A percentile compares a stretch with the other conserved stretches of the same genome.
Evolutionary conservation across 179 eudicot species (phyloP).

Genomic region (Beta lomatogona): DNA sequence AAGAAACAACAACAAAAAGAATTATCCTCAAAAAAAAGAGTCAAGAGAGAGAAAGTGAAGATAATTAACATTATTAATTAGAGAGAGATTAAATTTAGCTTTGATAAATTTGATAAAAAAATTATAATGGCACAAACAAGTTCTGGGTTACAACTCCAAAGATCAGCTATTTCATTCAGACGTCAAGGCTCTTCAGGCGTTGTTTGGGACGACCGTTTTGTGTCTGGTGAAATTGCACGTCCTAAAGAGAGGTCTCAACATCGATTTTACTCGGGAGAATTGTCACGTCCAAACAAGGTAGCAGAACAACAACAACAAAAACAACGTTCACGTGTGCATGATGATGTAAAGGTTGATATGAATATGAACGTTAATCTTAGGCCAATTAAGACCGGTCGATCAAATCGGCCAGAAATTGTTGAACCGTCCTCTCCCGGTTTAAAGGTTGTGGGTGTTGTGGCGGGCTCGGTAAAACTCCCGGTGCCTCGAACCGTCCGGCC

Average conservation of each 20-base stretch:
- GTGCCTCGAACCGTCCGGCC: neutral
- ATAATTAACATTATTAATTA: too few relatives aligned
- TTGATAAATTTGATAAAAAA: too few relatives aligned
- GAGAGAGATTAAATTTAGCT: neutral
- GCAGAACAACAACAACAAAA: neutral
- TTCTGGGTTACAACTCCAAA: constrained; percentile 26
- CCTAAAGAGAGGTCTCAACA: neutral
- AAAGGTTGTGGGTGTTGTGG: constrained; percentile 33
- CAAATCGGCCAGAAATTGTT: neutral
- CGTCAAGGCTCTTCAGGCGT: constrained; percentile 39
- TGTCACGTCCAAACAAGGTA: constrained; percentile 6
- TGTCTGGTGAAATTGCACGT: constrained; percentile 9
- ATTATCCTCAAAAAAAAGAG: neutral
- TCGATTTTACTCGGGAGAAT: constrained; percentile 22
- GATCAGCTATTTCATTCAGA: constrained; percentile 34
- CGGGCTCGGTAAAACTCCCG: constrained; percentile 12
- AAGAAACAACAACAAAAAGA: neutral
- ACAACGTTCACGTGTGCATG: neutral
- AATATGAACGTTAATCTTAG: constrained; percentile 3
- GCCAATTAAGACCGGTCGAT: constrained; percentile 19
- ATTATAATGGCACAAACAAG: constrained; percentile 20
- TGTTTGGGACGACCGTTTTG: constrained; percentile 33
- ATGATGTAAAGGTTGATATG: neutral
- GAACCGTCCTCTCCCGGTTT: constrained; percentile 28
- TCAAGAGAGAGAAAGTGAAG: neutral